Percentiles rank a stretch among this genome's conserved stretches.
Conservation (phyloP, 106 monocot genomes). For the Hemerocallis citrina region DNA sequence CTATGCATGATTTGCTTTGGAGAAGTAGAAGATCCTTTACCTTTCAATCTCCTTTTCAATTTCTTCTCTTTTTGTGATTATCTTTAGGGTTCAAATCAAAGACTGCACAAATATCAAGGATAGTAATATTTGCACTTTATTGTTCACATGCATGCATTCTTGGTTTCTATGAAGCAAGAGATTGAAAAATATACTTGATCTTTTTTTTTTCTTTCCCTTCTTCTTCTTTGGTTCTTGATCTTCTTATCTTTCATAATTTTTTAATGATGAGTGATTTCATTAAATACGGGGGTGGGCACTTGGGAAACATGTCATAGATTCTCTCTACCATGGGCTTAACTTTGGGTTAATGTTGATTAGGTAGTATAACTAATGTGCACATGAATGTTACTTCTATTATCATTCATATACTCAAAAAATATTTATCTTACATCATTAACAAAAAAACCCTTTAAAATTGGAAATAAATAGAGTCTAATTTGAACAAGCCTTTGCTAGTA, state of each 20-base stretch:
- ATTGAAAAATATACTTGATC: conserved; percentile 2
- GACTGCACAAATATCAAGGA: conserved; percentile 3
- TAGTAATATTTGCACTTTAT: not conserved
- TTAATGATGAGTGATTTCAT: not conserved
- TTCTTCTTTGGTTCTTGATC: not conserved
- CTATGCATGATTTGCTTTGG: conserved; percentile 4
- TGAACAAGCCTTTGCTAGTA: no score
- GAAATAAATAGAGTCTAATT: no score
- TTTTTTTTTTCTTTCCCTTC: not conserved
- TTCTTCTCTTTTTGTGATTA: not conserved
- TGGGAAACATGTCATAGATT: no score
- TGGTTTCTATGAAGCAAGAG: conserved; percentile 2
- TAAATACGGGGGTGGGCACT: no score
- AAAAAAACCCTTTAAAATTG: no score
- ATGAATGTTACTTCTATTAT: not conserved
- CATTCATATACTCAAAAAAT: not conserved
- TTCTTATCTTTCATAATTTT: not conserved
- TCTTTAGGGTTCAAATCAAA: conserved; percentile 2
- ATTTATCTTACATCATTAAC: no score
- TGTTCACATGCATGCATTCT: conserved; percentile 10
- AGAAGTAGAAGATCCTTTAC: not conserved
- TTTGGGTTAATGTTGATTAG: not conserved
- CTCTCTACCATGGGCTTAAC: no score
- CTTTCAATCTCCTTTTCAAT: not conserved
- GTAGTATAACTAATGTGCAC: not conserved